Percentiles rank a stretch among this genome's conserved stretches.
Evolutionary conservation across 257 asterid genomes (phyloP).

Genomic region (Buddleja alternifolia): DNA sequence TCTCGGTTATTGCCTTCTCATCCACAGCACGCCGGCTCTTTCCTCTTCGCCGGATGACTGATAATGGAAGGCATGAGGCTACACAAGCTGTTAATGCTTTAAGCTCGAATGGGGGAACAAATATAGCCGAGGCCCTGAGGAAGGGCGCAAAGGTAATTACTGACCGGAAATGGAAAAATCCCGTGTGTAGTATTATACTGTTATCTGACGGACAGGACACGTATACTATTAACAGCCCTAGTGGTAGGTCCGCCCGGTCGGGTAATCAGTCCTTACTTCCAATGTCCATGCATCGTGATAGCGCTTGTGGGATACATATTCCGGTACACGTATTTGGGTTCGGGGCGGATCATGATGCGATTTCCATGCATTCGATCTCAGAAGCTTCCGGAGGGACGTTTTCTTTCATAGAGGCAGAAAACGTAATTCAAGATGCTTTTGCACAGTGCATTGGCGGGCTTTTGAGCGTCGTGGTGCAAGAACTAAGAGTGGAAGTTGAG

Average conservation of each 20-base stretch:
- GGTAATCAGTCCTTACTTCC: conserved; percentile 60
- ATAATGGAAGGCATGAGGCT: conserved; percentile 67
- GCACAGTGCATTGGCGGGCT: conserved; percentile 99
- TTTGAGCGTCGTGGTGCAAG: conserved; percentile 82
- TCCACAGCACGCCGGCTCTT: conserved; percentile 84
- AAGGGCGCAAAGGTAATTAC: conserved; percentile 80
- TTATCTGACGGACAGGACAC: conserved; percentile 97
- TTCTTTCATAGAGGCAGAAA: conserved; percentile 86
- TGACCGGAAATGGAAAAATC: conserved; percentile 71
- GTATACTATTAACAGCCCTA: conserved; percentile 39
- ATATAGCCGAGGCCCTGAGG: conserved; percentile 70
- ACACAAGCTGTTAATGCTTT: conserved; percentile 81
- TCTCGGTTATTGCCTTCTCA: conserved; percentile 86
- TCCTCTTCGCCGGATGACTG: conserved; percentile 80
- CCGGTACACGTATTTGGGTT: conserved; percentile 94
- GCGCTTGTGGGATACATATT: conserved; percentile 40
- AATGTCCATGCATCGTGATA: conserved; percentile 47
- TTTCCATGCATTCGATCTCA: conserved; percentile 73
- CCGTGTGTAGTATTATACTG: conserved; percentile 71
- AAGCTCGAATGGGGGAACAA: conserved; percentile 85
- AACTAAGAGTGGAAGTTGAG: conserved; percentile 59
- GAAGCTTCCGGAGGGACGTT: conserved; percentile 93
- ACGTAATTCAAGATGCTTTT: conserved; percentile 90
- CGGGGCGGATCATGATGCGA: conserved; percentile 89
- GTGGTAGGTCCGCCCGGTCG: conserved; percentile 18